These are phyloP conservation scores for Scenedesmus sp. DNA, from an alignment of 163 green algal genomes.

Conservation along the genomic window DNA sequence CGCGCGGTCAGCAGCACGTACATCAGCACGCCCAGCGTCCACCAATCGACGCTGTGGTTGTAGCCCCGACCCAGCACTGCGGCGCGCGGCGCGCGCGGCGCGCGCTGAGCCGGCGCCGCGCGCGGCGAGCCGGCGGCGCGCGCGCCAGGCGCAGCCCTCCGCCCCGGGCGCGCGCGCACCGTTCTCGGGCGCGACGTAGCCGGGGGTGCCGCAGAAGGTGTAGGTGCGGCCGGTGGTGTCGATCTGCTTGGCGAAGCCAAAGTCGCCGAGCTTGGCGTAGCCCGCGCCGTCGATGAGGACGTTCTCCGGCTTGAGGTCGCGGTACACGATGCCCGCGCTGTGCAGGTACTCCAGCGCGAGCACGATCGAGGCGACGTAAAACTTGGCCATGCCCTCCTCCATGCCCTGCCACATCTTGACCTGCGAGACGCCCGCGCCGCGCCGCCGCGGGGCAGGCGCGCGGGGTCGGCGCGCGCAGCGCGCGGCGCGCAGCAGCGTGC, in stretches of 20 bases:
- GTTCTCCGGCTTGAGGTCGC: constrained; percentile 99
- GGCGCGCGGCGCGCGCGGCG: background rate
- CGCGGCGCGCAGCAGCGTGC: background rate
- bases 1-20: constrained; percentile 96
- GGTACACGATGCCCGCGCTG: constrained; percentile 89
- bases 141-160: too few relatives aligned
- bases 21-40: constrained; percentile 89
- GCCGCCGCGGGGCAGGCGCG: background rate
- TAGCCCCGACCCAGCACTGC: constrained; percentile 92
- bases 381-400: constrained; percentile 86
- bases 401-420: constrained; percentile 77
- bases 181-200: constrained; percentile 94
- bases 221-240: constrained; percentile 84
- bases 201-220: constrained; percentile 98
- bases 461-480: background rate
- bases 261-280: constrained; percentile 96
- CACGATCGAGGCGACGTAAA: constrained; percentile 94
- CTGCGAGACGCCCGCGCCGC: background rate
- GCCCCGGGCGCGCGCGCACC: constrained; percentile 54
- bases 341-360: constrained; percentile 98
- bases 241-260: constrained; percentile 95
- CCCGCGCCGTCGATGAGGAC: constrained; percentile 92
- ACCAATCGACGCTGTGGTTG: constrained; percentile 95
- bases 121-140: too few relatives aligned
- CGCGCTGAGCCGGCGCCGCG: too few relatives aligned